Percentiles rank a stretch among this genome's conserved stretches.
Evolutionary conservation across 768 basidiomycete species (phyloP).

Genomic region (Clitopilus hobsonii): DNA sequence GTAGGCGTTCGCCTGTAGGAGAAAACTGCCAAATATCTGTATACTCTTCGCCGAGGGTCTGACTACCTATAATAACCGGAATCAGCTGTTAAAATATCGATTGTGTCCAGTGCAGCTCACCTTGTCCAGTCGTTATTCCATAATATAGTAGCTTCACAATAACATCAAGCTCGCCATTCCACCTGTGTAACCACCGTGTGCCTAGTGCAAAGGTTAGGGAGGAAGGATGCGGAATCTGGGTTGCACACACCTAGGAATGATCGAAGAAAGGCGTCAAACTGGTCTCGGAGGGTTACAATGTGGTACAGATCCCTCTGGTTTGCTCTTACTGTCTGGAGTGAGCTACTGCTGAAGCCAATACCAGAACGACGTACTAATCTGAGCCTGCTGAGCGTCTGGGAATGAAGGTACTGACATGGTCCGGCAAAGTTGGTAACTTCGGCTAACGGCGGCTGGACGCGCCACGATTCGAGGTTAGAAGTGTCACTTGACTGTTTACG

Average conservation of each 20-base stretch:
- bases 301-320: constrained; percentile 83
- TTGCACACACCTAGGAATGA: constrained; percentile 65
- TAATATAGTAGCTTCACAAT: constrained; percentile 66
- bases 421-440: not conserved
- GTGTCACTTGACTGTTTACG: not conserved
- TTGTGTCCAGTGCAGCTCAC: constrained; percentile 29
- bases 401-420: constrained; percentile 39
- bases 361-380: constrained; percentile 59
- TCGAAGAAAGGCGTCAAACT: constrained; percentile 68
- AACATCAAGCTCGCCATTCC: constrained; percentile 79
- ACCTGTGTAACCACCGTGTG: constrained; percentile 72
- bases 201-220: constrained; percentile 37
- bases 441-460: not conserved
- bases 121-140: constrained; percentile 69
- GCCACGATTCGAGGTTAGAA: no score
- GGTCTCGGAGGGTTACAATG: constrained; percentile 68
- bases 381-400: constrained; percentile 78
- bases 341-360: constrained; percentile 9
- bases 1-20: constrained; percentile 25
- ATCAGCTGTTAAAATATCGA: not conserved
- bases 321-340: constrained; percentile 57
- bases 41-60: constrained; percentile 90
- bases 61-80: constrained; percentile 46
- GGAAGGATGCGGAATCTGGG: not conserved
- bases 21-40: constrained; percentile 80